Percentiles rank a stretch among this genome's conserved stretches.
phyloP scores from a whole-genome alignment of 345 rosid genomes.

The Rhodomyrtus tomentosa region DNA sequence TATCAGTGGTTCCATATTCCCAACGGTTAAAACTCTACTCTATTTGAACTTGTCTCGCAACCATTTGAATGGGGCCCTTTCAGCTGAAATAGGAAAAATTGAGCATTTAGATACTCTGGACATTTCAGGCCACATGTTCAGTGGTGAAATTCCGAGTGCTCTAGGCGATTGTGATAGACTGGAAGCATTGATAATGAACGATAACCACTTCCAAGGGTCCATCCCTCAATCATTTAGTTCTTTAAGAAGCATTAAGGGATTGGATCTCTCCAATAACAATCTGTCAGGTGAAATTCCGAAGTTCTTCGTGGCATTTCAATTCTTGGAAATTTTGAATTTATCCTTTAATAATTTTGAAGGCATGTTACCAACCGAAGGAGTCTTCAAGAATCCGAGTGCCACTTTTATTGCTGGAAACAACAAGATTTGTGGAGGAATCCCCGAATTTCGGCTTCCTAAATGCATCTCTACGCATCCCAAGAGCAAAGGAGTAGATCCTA shows the following conservation, averaged over 20 bases:
- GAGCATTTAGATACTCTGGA: constrained; percentile 2
- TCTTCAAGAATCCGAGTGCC: constrained; percentile 11
- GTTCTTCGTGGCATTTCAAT: background rate
- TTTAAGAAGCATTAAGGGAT: no score
- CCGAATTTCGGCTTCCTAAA: background rate
- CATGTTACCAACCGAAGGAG: constrained; percentile 6
- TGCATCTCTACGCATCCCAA: background rate
- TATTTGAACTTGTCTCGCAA: constrained; percentile 8
- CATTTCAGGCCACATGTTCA: constrained; percentile 8
- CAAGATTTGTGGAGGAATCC: constrained; percentile 17
- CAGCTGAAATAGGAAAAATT: constrained; percentile 3
- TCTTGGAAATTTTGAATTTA: constrained; percentile 4
- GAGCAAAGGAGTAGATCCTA: background rate
- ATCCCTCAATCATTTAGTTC: no score
- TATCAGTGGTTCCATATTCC: constrained; percentile 14
- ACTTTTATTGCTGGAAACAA: constrained; percentile 8
- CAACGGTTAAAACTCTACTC: background rate
- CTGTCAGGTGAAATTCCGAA: constrained; percentile 8
- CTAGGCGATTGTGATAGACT: no score
- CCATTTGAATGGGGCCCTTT: constrained; percentile 4
- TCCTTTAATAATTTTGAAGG: constrained; percentile 16
- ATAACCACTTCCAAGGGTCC: no score
- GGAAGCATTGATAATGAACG: background rate
- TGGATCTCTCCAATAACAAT: no score
- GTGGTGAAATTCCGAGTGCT: constrained; percentile 8